Evolutionary conservation across 805 yeast species (phyloP), one percentile per base, ranked within the genome.

Genomic region (Yarrowia divulgata): DNA sequence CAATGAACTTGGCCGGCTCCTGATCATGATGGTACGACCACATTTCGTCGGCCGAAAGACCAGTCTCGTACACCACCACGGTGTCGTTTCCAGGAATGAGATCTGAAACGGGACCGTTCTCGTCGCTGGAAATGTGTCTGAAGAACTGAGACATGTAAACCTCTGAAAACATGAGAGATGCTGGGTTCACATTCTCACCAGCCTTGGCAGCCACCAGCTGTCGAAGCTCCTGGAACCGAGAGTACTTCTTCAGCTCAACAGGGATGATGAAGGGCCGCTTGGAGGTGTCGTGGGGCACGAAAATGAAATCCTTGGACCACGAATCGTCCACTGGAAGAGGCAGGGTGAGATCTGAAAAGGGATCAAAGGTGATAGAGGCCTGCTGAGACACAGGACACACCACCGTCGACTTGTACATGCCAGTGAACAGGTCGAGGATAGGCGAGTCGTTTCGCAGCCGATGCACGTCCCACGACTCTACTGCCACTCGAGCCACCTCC

Each of bases 291-390:
- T 48, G 48, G 5, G 90, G 87, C 40, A 93, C 84, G 18, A 91
- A 79, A 1, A 84, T 81, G 43, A 94, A 82, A 23, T 83, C 83
- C 49, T 87, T 88, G 40, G 81, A 79, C 97, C 98, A 93, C 60
- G 84, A 81, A 63, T 87, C 85, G 58, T 85, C 85, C 1, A 89
- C 85, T 0, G 98, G 98, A 32, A 94, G 81, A 0, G 98, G 98
- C 54, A 94, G 80, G 0, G 99, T 93, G 72, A 94, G 80, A 75
- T 93, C 97, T 79, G 88, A 91, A 75, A 87, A 94, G 0, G 99
- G 98, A 77, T 94, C 99, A 79, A 93, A 95, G 0, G 98, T 93
- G 34, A 94, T 84, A 35, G 96, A 89, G 8, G 90, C 85, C 73
- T 89, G 89, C 19, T 83, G 76, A 78, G 99, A 95, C 9, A 80